phyloP scores from a whole-genome alignment of 805 yeast species.

The Ogataea angusta region DNA sequence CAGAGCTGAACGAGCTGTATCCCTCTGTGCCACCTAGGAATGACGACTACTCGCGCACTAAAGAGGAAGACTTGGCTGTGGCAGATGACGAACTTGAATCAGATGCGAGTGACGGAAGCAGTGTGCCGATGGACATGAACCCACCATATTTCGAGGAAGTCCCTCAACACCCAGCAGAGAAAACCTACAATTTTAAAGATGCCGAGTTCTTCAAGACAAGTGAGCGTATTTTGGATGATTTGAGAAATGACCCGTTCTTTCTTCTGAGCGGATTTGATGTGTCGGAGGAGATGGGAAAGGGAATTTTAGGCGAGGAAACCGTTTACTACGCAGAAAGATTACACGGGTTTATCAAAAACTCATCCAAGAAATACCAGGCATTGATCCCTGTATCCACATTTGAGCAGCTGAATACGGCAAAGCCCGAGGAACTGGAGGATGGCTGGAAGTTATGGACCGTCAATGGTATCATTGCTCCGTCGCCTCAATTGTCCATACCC shows the following conservation, averaged over 20 bases:
- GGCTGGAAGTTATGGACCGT: conserved; percentile 19
- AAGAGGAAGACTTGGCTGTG: conserved; percentile 6
- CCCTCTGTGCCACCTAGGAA: conserved; percentile 9
- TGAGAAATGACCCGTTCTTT: conserved; percentile 43
- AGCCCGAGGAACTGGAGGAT: conserved; percentile 7
- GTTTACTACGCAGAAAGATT: conserved; percentile 36
- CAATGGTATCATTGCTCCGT: conserved; percentile 28
- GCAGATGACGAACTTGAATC: conserved; percentile 10
- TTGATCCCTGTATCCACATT: conserved; percentile 35
- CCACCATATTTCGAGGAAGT: conserved; percentile 16
- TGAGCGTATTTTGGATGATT: conserved; percentile 65
- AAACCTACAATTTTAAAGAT: conserved; percentile 23
- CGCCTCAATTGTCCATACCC: conserved; percentile 13
- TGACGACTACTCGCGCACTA: conserved; percentile 9
- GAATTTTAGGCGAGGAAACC: conserved; percentile 29
- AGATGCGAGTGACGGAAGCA: background rate
- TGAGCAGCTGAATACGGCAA: conserved; percentile 19
- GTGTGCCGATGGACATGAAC: background rate
- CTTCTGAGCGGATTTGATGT: conserved; percentile 19
- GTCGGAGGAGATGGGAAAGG: conserved; percentile 13
- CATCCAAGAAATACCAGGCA: conserved; percentile 24
- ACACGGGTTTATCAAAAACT: conserved; percentile 16
- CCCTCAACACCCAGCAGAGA: conserved; percentile 17
- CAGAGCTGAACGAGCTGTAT: conserved; percentile 14
- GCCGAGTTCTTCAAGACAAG: conserved; percentile 53